These are phyloP conservation scores for Gossypium aridum DNA, from an alignment of 441 rosid genomes.

Conservation along the genomic window DNA sequence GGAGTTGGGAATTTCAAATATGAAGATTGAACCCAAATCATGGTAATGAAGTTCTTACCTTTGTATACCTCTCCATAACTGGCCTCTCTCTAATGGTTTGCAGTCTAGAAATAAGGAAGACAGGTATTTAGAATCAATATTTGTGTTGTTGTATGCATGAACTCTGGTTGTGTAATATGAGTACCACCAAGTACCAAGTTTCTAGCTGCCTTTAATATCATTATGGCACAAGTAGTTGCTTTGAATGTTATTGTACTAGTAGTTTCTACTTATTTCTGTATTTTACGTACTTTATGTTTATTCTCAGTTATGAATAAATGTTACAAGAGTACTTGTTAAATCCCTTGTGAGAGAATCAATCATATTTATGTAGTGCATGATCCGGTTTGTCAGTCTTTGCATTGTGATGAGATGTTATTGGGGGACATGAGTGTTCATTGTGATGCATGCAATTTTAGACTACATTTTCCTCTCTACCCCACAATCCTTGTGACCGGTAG, in stretches of 20 bases:
- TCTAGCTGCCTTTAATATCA: background rate
- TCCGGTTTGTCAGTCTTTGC: constrained; percentile 12
- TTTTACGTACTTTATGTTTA: constrained; percentile 5
- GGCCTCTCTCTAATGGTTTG: background rate
- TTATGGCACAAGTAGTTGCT: background rate
- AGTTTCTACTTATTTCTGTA: background rate
- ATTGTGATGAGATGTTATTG: constrained; percentile 12
- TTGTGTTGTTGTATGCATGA: background rate
- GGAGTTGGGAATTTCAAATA: constrained; percentile 45
- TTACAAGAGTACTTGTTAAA: too few species aligned
- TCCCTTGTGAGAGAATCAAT: too few species aligned
- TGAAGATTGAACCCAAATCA: constrained; percentile 23
- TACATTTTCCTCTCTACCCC: background rate
- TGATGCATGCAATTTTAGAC: constrained; percentile 20
- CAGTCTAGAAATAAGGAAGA: constrained; percentile 4
- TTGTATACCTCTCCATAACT: constrained; percentile 5
- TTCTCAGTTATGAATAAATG: background rate
- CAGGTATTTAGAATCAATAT: background rate
- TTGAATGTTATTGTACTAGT: background rate
- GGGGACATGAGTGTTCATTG: constrained; percentile 16
- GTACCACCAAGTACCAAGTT: background rate
- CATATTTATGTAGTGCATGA: background rate
- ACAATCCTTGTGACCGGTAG: background rate
- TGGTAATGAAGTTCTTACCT: constrained; percentile 9
- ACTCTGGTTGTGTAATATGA: background rate